A percentile compares a stretch with the other conserved stretches of the same genome.
These are phyloP conservation scores for Lodderomyces metapsilosis DNA, from an alignment of 1,139 yeast species.

Conservation along the genomic window DNA sequence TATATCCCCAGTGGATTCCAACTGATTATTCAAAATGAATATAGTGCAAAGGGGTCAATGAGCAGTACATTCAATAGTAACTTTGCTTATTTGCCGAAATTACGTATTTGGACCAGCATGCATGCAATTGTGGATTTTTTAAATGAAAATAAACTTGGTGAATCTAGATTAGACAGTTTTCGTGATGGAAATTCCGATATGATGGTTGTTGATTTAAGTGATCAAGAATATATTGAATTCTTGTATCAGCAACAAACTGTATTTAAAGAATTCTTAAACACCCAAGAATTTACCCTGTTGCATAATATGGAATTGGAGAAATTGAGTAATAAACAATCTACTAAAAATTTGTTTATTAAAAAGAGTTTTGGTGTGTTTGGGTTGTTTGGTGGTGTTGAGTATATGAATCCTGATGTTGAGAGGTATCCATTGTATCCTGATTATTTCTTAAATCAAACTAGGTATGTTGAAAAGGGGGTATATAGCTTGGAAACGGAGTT, in stretches of 20 bases:
- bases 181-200: slow-evolving; percentile 7
- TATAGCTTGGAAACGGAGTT: not conserved
- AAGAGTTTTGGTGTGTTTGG: not conserved
- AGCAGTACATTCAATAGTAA: slow-evolving; percentile 24
- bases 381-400: not conserved
- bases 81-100: slow-evolving; percentile 22
- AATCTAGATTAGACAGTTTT: slow-evolving; percentile 5
- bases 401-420: not conserved
- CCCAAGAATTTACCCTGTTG: slow-evolving; percentile 27
- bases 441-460: not conserved
- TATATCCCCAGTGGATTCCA: slow-evolving; percentile 32
- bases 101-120: slow-evolving; percentile 29
- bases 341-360: not conserved
- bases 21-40: slow-evolving; percentile 28
- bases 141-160: slow-evolving; percentile 5
- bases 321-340: not conserved
- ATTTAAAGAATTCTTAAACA: slow-evolving; percentile 29
- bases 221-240: slow-evolving; percentile 28
- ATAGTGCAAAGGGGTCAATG: slow-evolving; percentile 23
- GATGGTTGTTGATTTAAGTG: slow-evolving; percentile 22
- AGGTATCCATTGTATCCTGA: not conserved
- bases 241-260: slow-evolving; percentile 20
- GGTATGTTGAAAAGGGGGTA: not conserved
- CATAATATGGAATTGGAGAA: slow-evolving; percentile 27
- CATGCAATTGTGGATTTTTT: slow-evolving; percentile 20